Conservation (phyloP, 495 filamentous ascomycete genomes). For the Penicillium malachiteum region DNA sequence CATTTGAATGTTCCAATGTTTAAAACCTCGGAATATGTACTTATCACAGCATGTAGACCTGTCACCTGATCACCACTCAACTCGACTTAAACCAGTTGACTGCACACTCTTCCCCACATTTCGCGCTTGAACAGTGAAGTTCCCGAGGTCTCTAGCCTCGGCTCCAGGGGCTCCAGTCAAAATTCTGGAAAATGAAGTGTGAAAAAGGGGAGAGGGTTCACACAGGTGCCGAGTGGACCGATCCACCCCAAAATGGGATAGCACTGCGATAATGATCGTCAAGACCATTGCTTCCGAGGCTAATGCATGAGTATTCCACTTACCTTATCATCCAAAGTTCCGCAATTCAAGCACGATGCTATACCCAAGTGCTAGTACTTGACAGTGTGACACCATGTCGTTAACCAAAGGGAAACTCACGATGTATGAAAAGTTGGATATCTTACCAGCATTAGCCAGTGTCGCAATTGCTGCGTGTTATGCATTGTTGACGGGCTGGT, state of each 20-base stretch:
- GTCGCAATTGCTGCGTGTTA: conserved; percentile 30
- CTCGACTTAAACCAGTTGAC: too few species aligned
- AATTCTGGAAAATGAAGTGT: too few species aligned
- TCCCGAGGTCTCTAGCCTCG: too few species aligned
- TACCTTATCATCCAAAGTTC: conserved; percentile 2
- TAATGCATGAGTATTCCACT: neutral
- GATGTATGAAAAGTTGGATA: conserved; percentile 34
- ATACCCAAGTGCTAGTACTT: neutral
- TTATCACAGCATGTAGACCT: too few species aligned
- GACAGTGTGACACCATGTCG: conserved; percentile 15
- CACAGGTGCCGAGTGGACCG: neutral
- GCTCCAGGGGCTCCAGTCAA: too few species aligned
- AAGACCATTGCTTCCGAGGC: conserved; percentile 10
- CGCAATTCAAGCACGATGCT: neutral
- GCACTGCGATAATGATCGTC: conserved; percentile 19
- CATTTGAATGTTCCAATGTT: too few species aligned
- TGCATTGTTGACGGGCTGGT: conserved; percentile 33
- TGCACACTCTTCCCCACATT: too few species aligned
- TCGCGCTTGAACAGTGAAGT: too few species aligned
- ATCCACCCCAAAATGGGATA: conserved; percentile 17
- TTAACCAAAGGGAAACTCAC: conserved; percentile 24
- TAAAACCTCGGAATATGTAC: too few species aligned
- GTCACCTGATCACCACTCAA: too few species aligned
- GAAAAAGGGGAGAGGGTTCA: too few species aligned
- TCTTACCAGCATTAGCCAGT: conserved; percentile 32